Evolutionary conservation across 306 rosid genomes (phyloP).

Genomic region (Lagenaria siceraria): DNA sequence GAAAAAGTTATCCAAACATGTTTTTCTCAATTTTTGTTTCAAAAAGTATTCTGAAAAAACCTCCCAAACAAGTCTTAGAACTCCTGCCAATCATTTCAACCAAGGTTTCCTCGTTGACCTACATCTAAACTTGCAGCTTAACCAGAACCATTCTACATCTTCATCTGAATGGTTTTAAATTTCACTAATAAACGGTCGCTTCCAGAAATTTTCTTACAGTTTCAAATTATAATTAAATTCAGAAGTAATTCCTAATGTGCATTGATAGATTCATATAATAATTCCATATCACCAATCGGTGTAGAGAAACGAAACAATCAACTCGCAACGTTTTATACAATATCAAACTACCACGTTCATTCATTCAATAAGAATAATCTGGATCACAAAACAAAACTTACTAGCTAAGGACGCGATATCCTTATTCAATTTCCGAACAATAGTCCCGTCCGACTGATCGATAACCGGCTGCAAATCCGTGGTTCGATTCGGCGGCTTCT

Average conservation of each 20-base stretch:
- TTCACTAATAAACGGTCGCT: not conserved
- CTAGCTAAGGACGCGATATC: not conserved
- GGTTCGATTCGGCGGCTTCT: not conserved
- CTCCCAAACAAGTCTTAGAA: not conserved
- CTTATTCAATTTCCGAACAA: not conserved
- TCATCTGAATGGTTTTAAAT: not conserved
- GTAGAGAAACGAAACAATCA: too few species aligned
- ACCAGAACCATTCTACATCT: not conserved
- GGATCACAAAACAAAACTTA: not conserved
- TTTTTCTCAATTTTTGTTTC: not conserved
- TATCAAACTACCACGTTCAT: too few species aligned
- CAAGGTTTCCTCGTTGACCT: not conserved
- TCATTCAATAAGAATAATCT: too few species aligned
- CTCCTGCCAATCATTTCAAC: not conserved
- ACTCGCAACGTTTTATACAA: too few species aligned
- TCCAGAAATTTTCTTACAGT: not conserved
- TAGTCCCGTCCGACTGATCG: not conserved
- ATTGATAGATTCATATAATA: not conserved
- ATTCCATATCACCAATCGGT: not conserved
- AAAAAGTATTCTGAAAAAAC: not conserved
- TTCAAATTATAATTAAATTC: not conserved
- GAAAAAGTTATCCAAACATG: not conserved
- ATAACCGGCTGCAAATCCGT: not conserved
- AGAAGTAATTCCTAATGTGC: not conserved
- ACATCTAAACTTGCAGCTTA: not conserved